Evolutionary conservation across 306 rosid species (phyloP), one percentile per base, ranked within the genome.

Genomic region (Lathyrus oleraceus): DNA sequence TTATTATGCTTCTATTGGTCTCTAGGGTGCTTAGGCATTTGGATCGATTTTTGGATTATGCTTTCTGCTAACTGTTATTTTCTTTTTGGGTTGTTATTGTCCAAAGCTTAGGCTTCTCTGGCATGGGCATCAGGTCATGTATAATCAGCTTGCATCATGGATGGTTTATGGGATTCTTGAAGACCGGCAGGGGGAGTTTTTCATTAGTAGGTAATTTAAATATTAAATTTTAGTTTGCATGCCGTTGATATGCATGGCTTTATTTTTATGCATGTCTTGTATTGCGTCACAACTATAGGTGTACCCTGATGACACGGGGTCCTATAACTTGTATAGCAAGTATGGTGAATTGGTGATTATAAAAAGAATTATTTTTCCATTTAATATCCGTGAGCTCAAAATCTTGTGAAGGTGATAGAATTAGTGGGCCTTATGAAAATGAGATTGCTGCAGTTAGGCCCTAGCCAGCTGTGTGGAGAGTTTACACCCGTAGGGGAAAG

Each of bases 121-220:
- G 99, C 99, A 91, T 42, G 97, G 92, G 47, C 92, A 94, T 85
- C 99, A 91, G 85, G 92, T 91, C 61, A 80, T 94, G 92, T 91
- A 94, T 77, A 89, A 94, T 73, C 99, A 94, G 83, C 95, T 94
- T 49, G 96, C 96, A 38, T 84, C 99, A 3, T 91, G 99, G 99
- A 86, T 91, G 92, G 89, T 94, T 65, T 94, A 91, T 72, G 99
- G 97, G 73, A 85, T 87, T 53, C 99, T 88, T 83, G 95, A 90
- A 84, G 99, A 94, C 68, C 87, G 87, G 81, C 86, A 91, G 48
- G 89, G 88, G 60, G 99, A 94, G 67, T 91, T 94, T 85, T 94
- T 94, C 81, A 80, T 94, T 49, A 79, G 91, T 79, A 88, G 96
- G 97, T 91, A 83, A 76, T 25, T 58, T 8, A 59, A 61, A 35